A percentile compares a stretch with the other conserved stretches of the same genome.
Conservation (phyloP, 225 moss, liverwort and hornwort genomes). For the Antitrichia curtipendula region DNA sequence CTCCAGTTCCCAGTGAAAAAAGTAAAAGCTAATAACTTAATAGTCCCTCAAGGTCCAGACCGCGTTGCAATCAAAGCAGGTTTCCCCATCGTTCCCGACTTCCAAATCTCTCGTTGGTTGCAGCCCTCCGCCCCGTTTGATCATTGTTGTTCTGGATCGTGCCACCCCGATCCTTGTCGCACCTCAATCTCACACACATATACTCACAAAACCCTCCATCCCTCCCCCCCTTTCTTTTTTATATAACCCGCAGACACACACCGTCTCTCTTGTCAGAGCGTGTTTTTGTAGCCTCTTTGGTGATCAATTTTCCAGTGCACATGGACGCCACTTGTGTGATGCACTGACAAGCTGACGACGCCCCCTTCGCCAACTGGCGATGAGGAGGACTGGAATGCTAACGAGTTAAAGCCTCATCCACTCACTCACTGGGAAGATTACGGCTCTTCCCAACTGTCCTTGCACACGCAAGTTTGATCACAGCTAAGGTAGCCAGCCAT, state of each 20-base stretch:
- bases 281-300: neutral
- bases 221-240: neutral
- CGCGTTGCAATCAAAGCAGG: neutral
- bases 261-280: neutral
- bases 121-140: neutral
- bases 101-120: neutral
- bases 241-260: neutral
- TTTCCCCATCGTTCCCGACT: neutral
- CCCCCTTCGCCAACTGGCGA: neutral
- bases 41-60: neutral
- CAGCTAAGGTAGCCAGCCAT: neutral
- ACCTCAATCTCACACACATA: too few species aligned
- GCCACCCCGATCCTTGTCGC: neutral
- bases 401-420: neutral
- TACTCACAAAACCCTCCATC: neutral
- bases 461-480: neutral
- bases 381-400: neutral
- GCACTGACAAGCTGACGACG: neutral
- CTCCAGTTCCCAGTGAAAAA: neutral
- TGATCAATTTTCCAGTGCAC: neutral
- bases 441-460: neutral
- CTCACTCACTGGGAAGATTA: neutral
- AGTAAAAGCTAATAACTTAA: neutral
- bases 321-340: neutral
- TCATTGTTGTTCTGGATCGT: neutral